Base-by-base conservation (phyloP, 257 asterid species). In the Forsythia viridissima region DNA sequence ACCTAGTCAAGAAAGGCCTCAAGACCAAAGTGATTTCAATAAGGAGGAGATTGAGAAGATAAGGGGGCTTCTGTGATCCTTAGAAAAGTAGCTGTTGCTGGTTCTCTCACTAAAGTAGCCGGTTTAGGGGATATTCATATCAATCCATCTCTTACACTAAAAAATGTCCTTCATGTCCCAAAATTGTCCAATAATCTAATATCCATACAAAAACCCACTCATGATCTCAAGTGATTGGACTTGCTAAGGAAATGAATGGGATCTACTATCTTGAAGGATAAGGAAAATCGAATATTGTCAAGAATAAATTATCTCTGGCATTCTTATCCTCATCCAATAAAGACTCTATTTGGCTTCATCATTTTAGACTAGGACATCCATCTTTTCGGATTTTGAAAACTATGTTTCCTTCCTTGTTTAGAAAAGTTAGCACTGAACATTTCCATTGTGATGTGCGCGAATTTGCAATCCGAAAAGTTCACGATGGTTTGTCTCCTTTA, bases 391-490 rank as follows among this genome's bases (percentile, higher is more conserved):
- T 20, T n/a, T 55, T 55, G 8, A 55, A 55, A 55, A 8, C n/a
- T 11, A 42, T 69, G 37, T 77, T 77, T 15, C 75, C 42, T 6
- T n/a, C 15, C 0, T 77, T 77, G 51, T 70, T 67, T 42, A 21
- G n/a, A 21, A 24, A 44, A 20, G 0, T 37, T 0, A 6, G 30
- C n/a, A 9, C 44, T 4, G 24, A 48, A 9, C 0, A 2, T 24
- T 68, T 66, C 30, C 67, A 67, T 68, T 67, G 80, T 77, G 36
- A 77, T n/a, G 21, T 30, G 4, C 21, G 74, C 67, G 80, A 77
- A 41, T 20, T 21, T 7, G 66, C 61, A 11, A 66, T 67, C 11
- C 75, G 67, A 5, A n/a, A 15, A 2, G 16, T 59, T 10, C 1
- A 21, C 36, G 12, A 4, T 59, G 16, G 36, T 21, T 15, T 52